Conservation (phyloP, 2,329 filamentous ascomycete genomes). For the Onygenales sp. region DNA sequence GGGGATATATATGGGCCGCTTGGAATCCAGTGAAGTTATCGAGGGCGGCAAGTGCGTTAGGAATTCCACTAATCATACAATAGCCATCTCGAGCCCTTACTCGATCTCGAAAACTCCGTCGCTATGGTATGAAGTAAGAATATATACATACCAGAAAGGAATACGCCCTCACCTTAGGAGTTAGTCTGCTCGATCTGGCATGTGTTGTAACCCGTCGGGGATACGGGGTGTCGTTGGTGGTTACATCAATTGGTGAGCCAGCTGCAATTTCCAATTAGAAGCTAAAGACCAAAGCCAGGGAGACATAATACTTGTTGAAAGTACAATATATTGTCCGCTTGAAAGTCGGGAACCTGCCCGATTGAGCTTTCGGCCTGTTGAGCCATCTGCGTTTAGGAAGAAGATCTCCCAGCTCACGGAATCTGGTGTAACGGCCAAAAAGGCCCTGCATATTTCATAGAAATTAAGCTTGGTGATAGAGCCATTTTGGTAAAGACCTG, state of each 20-base stretch:
- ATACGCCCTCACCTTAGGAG: conserved; percentile 5
- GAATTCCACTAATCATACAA: conserved; percentile 12
- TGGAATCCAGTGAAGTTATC: conserved; percentile 9
- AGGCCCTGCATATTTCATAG: conserved; percentile 6
- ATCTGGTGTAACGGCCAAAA: conserved; percentile 2
- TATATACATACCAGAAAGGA: no score
- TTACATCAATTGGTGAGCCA: not conserved
- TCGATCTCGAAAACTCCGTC: conserved; percentile 5
- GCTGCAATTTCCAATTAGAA: no score
- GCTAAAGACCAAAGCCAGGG: not conserved
- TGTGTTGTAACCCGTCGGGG: conserved; percentile 1
- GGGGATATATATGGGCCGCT: conserved; percentile 16
- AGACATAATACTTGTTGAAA: not conserved
- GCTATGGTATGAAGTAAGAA: no score
- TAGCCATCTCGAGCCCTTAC: conserved; percentile 11
- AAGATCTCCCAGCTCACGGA: not conserved
- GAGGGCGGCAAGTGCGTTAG: conserved; percentile 2
- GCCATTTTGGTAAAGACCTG: conserved; percentile 4
- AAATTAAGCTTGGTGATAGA: conserved; percentile 6
- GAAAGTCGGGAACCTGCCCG: not conserved
- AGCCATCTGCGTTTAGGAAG: not conserved
- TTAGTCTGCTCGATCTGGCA: conserved; percentile 3
- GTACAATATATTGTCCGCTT: not conserved
- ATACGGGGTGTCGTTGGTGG: not conserved
- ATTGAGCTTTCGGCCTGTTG: not conserved